These are phyloP conservation scores for Chytriomyces hyalinus DNA, from an alignment of 192 early-diverging fungal species.

Conservation along the genomic window DNA sequence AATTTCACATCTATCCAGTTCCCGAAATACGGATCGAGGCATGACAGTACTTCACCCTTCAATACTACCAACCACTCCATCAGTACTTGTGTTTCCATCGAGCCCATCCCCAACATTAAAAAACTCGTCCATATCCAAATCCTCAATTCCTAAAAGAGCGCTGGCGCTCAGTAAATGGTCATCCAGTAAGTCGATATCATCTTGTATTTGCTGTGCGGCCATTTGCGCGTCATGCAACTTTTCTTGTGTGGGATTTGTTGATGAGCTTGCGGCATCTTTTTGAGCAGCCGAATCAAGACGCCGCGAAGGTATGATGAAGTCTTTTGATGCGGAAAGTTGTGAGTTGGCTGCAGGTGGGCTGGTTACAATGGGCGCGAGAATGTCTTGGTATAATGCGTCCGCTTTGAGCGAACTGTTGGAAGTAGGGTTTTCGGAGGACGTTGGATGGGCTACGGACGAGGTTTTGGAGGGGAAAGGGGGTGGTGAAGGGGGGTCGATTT, in stretches of 20 bases:
- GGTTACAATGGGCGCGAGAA: background rate
- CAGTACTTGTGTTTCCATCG: too few relatives aligned
- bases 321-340: background rate
- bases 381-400: background rate
- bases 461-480: background rate
- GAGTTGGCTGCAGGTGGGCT: background rate
- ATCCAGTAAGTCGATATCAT: constrained; percentile 53
- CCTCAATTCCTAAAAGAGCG: constrained; percentile 29
- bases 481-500: constrained; percentile 6
- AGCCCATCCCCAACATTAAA: background rate
- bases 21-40: too few relatives aligned
- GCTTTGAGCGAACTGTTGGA: background rate
- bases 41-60: too few relatives aligned
- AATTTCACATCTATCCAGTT: too few relatives aligned
- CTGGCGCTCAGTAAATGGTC: constrained; percentile 38
- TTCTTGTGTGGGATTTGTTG: constrained; percentile 7
- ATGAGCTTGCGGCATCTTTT: constrained; percentile 9
- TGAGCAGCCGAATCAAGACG: background rate
- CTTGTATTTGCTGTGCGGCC: constrained; percentile 40
- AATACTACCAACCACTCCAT: too few relatives aligned
- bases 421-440: background rate
- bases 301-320: constrained; percentile 2
- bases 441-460: background rate
- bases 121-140: constrained; percentile 34
- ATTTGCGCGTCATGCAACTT: constrained; percentile 16